Conservation (phyloP, 2,329 filamentous ascomycete species). For the Fusarium humuli region DNA sequence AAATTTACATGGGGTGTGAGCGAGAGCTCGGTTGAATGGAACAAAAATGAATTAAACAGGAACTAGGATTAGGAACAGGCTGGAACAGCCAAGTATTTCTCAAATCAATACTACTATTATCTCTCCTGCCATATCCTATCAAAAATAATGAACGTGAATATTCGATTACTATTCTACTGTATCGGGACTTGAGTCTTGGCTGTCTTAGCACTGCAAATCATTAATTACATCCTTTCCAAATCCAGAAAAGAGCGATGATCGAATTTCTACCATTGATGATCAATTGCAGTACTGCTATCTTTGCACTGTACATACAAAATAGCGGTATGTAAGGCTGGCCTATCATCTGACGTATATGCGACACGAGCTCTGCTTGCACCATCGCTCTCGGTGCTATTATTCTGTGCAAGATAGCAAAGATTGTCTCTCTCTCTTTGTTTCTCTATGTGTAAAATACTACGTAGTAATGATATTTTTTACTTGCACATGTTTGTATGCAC, state of each 20-base stretch:
- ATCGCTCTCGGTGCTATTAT: slow-evolving; percentile 9
- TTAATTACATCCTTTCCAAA: slow-evolving; percentile 35
- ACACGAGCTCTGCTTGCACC: slow-evolving; percentile 16
- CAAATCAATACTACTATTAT: slow-evolving; percentile 13
- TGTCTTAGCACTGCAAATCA: slow-evolving; percentile 31
- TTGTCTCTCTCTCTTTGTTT: not conserved
- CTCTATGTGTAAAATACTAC: not conserved
- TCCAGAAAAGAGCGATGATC: slow-evolving; percentile 23
- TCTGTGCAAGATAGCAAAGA: slow-evolving; percentile 16
- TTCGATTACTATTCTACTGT: slow-evolving; percentile 6
- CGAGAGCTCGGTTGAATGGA: slow-evolving; percentile 43
- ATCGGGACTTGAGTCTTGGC: not conserved
- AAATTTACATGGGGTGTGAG: slow-evolving; percentile 20
- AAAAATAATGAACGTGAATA: not conserved
- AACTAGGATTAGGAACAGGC: slow-evolving; percentile 44
- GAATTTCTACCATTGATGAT: slow-evolving; percentile 18
- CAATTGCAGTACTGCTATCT: not conserved
- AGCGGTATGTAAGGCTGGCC: slow-evolving; percentile 33
- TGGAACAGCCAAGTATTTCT: slow-evolving; percentile 30
- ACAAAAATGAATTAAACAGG: slow-evolving; percentile 28
- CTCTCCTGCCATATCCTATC: not conserved
- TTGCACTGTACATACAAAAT: not conserved
- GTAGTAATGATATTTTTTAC: not conserved
- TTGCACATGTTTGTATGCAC: not conserved
- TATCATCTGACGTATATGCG: slow-evolving; percentile 16